Percentiles rank a stretch among this genome's conserved stretches.
Evolutionary conservation across 2,329 filamentous ascomycete species (phyloP).

Genomic region (Aureobasidium sp.): DNA sequence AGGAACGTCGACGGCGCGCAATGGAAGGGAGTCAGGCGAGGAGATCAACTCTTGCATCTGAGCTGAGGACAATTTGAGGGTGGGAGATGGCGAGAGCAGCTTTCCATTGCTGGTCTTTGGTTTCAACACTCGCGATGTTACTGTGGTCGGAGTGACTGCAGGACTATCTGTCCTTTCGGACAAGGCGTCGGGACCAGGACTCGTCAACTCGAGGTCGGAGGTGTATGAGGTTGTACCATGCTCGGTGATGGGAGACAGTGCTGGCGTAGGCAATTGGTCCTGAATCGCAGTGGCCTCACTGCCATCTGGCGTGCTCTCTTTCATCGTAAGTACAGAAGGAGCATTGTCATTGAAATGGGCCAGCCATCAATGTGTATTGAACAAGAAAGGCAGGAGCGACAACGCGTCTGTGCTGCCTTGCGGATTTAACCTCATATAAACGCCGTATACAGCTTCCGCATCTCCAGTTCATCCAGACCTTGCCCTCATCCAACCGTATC

Average conservation of each 20-base stretch:
- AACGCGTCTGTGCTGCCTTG: constrained; percentile 1
- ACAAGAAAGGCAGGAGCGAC: background rate
- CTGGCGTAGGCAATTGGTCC: constrained; percentile 24
- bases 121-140: background rate
- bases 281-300: background rate
- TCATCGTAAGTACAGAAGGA: background rate
- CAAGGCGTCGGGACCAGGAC: background rate
- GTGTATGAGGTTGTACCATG: constrained; percentile 15
- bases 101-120: constrained; percentile 14
- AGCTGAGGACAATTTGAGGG: constrained; percentile 47
- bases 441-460: background rate
- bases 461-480: background rate
- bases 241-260: constrained; percentile 24
- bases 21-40: constrained; percentile 48
- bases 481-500: background rate
- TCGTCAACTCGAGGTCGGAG: background rate
- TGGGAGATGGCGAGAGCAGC: constrained; percentile 26
- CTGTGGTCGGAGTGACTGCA: background rate
- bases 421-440: constrained; percentile 3
- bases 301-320: background rate
- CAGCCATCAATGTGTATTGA: background rate
- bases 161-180: background rate
- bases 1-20: constrained; percentile 36
- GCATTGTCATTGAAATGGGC: background rate
- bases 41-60: constrained; percentile 50